phyloP scores from a whole-genome alignment of 192 early-diverging fungal genomes.

The Entomortierella lignicola region DNA sequence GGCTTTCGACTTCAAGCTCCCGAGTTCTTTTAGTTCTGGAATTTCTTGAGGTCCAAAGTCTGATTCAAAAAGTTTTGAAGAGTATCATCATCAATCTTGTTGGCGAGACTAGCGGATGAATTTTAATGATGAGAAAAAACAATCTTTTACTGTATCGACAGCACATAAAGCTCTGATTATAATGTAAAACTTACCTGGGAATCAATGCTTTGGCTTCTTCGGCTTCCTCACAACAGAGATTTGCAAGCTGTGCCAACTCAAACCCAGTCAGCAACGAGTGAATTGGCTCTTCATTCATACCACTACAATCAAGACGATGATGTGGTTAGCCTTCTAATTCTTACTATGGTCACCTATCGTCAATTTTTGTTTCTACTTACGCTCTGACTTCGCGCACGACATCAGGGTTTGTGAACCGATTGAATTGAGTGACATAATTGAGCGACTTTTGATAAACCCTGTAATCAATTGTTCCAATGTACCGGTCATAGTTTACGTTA shows the following conservation, averaged over 20 bases:
- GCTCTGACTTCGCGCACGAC: conserved; percentile 86
- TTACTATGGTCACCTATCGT: background rate
- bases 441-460: conserved; percentile 86
- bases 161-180: background rate
- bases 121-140: background rate
- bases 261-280: conserved; percentile 72
- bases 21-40: conserved; percentile 63
- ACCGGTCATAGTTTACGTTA: too few relatives aligned
- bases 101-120: conserved; percentile 65
- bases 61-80: conserved; percentile 84
- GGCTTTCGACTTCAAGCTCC: background rate
- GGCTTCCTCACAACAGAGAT: conserved; percentile 89
- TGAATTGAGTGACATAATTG: conserved; percentile 88
- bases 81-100: conserved; percentile 78
- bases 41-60: conserved; percentile 86
- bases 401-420: conserved; percentile 86
- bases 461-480: background rate
- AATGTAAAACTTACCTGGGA: conserved; percentile 72
- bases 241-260: conserved; percentile 91
- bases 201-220: conserved; percentile 94
- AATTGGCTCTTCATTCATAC: conserved; percentile 54
- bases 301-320: conserved; percentile 15
- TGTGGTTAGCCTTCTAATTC: background rate
- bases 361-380: conserved; percentile 50
- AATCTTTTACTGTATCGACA: background rate